Evolutionary conservation across 331 rosid genomes (phyloP), one percentile per base, ranked within the genome.

Genomic region (Spiraea crenata): DNA sequence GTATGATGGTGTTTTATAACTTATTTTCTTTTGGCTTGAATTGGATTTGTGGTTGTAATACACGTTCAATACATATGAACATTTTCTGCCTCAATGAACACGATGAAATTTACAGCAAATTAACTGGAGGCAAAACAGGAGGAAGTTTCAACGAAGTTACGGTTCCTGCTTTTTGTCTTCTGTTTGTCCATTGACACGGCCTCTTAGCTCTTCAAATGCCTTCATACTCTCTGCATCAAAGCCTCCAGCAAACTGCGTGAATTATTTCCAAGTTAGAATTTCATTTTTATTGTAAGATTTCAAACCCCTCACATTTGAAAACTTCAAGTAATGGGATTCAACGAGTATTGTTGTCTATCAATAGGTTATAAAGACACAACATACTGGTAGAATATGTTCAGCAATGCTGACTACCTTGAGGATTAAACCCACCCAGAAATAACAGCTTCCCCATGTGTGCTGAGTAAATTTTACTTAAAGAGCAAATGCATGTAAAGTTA

Each of bases 161-260:
- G 75, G 77, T 56, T 79, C 82, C 91, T 57, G 77, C 69, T 83
- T 74, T 63, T 61, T 82, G 45, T 90, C 90, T 73, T 72, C 88
- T 44, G 73, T 59, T 76, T 76, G 76, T 78, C 76, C 9, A 35
- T 72, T 73, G 72, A 85, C 80, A 51, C 93, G 93, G 76, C 82
- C 85, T 75, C 97, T 84, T 52, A 93, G 86, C 41, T 90, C 96
- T 83, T 93, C 98, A 17, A 93, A 93, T 38, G 96, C 96, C 81
- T 88, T 93, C 98, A 93, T 90, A 85, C 96, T 93, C 74, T 93
- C 98, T 67, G 92, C 85, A 38, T 90, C 97, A 52, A 88, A 90
- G 38, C 98, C 98, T 68, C 96, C 98, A 0, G 98, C 97, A 82
- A 93, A 93, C 98, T 93, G 90, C 31, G 31, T 25, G 39, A 70